phyloP scores from a whole-genome alignment of 1,139 yeast species.

The Kodamaea plutei region DNA sequence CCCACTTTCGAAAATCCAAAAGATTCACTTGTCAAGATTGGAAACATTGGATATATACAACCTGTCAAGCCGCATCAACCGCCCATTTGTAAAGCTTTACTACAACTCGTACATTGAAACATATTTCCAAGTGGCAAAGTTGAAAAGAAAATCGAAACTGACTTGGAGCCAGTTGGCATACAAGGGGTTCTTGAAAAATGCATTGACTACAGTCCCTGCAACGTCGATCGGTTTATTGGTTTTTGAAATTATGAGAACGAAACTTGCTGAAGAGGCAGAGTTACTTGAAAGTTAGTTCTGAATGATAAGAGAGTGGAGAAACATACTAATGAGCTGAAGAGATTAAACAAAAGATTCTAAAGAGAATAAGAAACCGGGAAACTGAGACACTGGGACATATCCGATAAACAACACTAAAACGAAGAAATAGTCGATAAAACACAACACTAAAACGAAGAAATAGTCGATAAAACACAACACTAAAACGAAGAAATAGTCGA shows the following conservation, averaged over 20 bases:
- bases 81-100: constrained; percentile 48
- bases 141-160: constrained; percentile 50
- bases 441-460: too few species aligned
- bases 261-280: constrained; percentile 31
- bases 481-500: too few species aligned
- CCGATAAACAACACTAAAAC: too few species aligned
- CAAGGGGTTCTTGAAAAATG: constrained; percentile 70
- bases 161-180: constrained; percentile 68
- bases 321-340: too few species aligned
- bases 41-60: constrained; percentile 74
- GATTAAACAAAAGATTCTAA: too few species aligned
- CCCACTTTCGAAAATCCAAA: constrained; percentile 78
- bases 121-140: constrained; percentile 50
- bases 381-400: too few species aligned
- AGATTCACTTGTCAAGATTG: constrained; percentile 69
- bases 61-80: constrained; percentile 28
- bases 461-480: too few species aligned
- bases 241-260: constrained; percentile 74
- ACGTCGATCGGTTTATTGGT: constrained; percentile 82
- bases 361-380: too few species aligned
- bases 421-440: too few species aligned
- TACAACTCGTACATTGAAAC: constrained; percentile 75
- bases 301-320: too few species aligned
- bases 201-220: constrained; percentile 77
- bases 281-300: constrained; percentile 5